Percentiles rank a stretch among this genome's conserved stretches.
phyloP scores from a whole-genome alignment of 169 alveolate genomes.

The Besnoitia besnoiti region DNA sequence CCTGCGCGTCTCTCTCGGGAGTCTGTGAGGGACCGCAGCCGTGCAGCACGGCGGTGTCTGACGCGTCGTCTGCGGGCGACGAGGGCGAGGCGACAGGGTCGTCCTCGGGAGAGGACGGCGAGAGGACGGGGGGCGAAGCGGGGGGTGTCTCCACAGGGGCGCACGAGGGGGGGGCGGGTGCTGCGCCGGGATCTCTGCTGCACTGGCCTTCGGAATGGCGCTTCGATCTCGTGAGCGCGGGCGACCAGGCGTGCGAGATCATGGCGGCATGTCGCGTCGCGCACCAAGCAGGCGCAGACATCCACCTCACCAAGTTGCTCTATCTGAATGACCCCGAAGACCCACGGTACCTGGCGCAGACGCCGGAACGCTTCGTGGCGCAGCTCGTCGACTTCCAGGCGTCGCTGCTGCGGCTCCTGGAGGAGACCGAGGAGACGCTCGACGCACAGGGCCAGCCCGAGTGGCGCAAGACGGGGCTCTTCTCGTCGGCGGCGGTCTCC shows the following conservation, averaged over 20 bases:
- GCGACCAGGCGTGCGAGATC: conserved; percentile 77
- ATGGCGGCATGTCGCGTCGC: conserved; percentile 72
- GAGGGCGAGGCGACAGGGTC: not conserved
- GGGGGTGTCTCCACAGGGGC: not conserved
- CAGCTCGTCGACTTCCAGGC: conserved; percentile 48
- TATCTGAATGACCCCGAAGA: conserved; percentile 45
- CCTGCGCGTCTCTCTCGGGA: not conserved
- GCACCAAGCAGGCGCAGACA: conserved; percentile 38
- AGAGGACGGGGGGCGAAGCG: not conserved
- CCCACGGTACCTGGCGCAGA: conserved; percentile 38
- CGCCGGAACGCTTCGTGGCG: conserved; percentile 42
- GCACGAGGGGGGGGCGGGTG: conserved; percentile 43
- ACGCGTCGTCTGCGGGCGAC: not conserved
- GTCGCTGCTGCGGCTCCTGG: conserved; percentile 28
- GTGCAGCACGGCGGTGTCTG: not conserved
- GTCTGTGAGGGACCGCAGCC: conserved; percentile 28
- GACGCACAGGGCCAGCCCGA: conserved; percentile 50
- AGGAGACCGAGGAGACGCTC: conserved; percentile 48
- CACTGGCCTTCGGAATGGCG: conserved; percentile 10
- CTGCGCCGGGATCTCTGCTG: not conserved
- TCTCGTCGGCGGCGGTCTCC: conserved; percentile 15
- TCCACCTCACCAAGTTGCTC: conserved; percentile 43
- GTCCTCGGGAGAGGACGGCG: too few relatives aligned
- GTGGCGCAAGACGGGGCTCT: conserved; percentile 30
- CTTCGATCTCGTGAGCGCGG: conserved; percentile 71